Evolutionary conservation across 305 asterid species (phyloP), one percentile per base, ranked within the genome.

Genomic region (Fraxinus xanthoxyloides): DNA sequence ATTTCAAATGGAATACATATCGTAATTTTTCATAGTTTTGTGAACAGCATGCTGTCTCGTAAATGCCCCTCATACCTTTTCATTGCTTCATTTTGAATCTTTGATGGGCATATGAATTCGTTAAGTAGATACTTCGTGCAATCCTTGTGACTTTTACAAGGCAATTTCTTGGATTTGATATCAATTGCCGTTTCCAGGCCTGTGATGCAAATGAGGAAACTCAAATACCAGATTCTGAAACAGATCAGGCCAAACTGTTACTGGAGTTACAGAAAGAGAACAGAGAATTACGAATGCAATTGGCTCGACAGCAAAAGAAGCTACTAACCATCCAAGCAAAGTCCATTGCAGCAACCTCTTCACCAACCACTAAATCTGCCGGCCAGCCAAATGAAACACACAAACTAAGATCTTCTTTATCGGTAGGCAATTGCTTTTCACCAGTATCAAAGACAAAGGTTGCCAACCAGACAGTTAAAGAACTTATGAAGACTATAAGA

Each of bases 191-290:
- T 63, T 30, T 80, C 77, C 86, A 91, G 94, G 84, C 85, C 28
- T 80, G 82, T 81, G 92, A 89, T 79, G 89, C 86, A 34, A 85
- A 83, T 26, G 92, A 84, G 89, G 92, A 90, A 84, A 85, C 85
- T 46, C 86, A 85, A 86, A 81, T 84, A 8, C 91, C 91, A 31
- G 89, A 87, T 56, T 84, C 88, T 5, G 92, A 85, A 82, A 84
- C 89, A 40, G 90, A 89, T 80, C 93, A 89, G 80, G 87, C 93
- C 75, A 91, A 91, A 86, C 54, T 89, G 80, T 65, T 91, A 67
- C 90, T 91, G 23, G 94, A 91, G 86, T 83, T 91, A 78, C 94
- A 91, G 78, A 91, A 80, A 78, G 94, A 91, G 85, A 91, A 91
- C 48, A 85, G 92, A 0, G 92, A 88, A 48, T 79, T 89, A 78